Conservation (phyloP, 495 filamentous ascomycete genomes). For the Usnea hakonensis region DNA sequence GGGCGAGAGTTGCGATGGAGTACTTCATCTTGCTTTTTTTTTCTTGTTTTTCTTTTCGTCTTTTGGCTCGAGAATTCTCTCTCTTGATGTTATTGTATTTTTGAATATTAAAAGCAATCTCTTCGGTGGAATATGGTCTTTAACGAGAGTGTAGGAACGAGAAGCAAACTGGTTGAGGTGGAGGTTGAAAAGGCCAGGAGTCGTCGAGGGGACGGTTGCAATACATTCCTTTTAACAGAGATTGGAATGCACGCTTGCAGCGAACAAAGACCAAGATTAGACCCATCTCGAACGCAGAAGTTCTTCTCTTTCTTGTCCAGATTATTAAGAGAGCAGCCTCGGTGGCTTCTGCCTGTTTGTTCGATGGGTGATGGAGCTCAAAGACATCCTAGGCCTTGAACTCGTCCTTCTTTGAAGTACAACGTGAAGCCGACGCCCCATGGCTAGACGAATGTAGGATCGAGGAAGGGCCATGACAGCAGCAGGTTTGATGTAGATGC, state of each 20-base stretch:
- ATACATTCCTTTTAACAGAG: conserved; percentile 6
- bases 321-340: neutral
- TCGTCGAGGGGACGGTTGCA: neutral
- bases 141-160: conserved; percentile 1
- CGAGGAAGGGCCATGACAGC: too few relatives aligned
- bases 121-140: neutral
- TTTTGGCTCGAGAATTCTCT: neutral
- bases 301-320: neutral
- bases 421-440: neutral
- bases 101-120: neutral
- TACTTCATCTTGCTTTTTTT: conserved; percentile 3
- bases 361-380: neutral
- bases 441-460: neutral
- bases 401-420: neutral
- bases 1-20: neutral
- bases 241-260: conserved; percentile 18
- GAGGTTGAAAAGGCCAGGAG: neutral
- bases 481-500: neutral
- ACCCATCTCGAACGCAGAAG: neutral
- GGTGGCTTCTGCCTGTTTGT: neutral
- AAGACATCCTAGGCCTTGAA: neutral
- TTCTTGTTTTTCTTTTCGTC: neutral
- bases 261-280: conserved; percentile 13
- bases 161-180: neutral
- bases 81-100: neutral